Percentiles rank a stretch among this genome's conserved stretches.
Conservation (phyloP, 148 eudicot species). For the Amaranthus palmeri region DNA sequence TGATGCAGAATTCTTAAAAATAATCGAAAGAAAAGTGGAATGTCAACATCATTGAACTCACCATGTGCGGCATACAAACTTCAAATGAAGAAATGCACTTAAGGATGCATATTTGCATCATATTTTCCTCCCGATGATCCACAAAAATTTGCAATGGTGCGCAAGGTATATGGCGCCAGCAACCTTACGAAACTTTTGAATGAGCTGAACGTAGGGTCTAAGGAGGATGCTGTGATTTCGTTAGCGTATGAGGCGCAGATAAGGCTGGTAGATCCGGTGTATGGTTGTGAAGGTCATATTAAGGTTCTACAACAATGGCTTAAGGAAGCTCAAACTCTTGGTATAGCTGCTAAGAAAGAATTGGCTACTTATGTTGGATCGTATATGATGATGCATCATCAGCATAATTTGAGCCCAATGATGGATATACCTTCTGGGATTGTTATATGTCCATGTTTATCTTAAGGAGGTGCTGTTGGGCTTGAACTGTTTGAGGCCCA, state of each 20-base stretch:
- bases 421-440: slow-evolving; percentile 27
- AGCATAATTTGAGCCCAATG: slow-evolving; percentile 33
- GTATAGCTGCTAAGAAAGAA: slow-evolving; percentile 50
- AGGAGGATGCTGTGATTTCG: slow-evolving; percentile 79
- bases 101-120: too few species aligned
- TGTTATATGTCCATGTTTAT: slow-evolving; percentile 8
- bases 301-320: slow-evolving; percentile 60
- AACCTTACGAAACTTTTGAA: slow-evolving; percentile 73
- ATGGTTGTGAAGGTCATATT: slow-evolving; percentile 76
- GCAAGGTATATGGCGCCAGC: slow-evolving; percentile 79
- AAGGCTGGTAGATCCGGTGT: slow-evolving; percentile 65
- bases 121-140: too few species aligned
- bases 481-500: too few species aligned
- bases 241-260: slow-evolving; percentile 77
- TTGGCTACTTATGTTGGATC: slow-evolving; percentile 56
- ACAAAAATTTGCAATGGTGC: too few species aligned
- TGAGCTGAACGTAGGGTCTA: slow-evolving; percentile 40
- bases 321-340: slow-evolving; percentile 48
- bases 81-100: too few species aligned
- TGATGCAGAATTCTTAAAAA: too few species aligned
- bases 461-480: not conserved
- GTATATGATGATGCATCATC: slow-evolving; percentile 16
- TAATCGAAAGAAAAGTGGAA: too few species aligned
- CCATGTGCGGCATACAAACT: too few species aligned
- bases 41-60: too few species aligned